These are phyloP conservation scores for Ulmus americana DNA, from an alignment of 331 rosid species.

Conservation along the genomic window DNA sequence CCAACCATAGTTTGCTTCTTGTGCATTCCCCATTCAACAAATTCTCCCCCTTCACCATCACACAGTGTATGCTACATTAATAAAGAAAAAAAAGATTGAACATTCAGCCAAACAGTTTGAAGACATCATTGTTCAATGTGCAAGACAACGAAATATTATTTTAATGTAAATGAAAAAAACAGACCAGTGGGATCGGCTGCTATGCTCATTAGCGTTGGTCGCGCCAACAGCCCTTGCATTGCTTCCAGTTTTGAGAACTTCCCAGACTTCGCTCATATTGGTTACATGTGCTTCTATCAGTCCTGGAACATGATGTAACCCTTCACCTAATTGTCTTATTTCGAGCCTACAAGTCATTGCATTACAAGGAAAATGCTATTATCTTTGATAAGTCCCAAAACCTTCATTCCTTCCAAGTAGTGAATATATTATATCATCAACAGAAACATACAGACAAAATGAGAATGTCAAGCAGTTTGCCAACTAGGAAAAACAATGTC, in stretches of 20 bases:
- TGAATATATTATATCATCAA: not conserved
- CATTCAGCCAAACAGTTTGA: conserved; percentile 24
- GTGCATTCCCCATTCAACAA: conserved; percentile 83
- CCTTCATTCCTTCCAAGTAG: not conserved
- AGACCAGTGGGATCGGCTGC: conserved; percentile 94
- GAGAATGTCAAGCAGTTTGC: not conserved
- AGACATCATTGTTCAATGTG: not conserved
- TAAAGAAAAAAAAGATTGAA: conserved; percentile 6
- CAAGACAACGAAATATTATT: not conserved
- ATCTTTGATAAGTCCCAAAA: conserved; percentile 1
- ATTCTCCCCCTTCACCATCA: conserved; percentile 93
- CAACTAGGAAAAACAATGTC: not conserved
- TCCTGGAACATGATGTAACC: conserved; percentile 83
- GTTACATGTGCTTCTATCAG: conserved; percentile 80
- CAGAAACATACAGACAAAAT: not conserved
- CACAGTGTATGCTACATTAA: conserved; percentile 76
- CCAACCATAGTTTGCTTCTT: conserved; percentile 89
- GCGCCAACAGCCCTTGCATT: conserved; percentile 91
- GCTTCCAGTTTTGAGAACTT: conserved; percentile 91
- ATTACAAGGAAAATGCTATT: conserved; percentile 17
- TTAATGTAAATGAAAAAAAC: conserved; percentile 9
- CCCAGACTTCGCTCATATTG: conserved; percentile 93
- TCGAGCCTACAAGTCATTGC: conserved; percentile 52
- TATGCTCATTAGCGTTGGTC: conserved; percentile 86
- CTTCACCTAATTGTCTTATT: conserved; percentile 79